Base-by-base conservation (phyloP, 2,329 filamentous ascomycete species). In the Amauroascus niger region DNA sequence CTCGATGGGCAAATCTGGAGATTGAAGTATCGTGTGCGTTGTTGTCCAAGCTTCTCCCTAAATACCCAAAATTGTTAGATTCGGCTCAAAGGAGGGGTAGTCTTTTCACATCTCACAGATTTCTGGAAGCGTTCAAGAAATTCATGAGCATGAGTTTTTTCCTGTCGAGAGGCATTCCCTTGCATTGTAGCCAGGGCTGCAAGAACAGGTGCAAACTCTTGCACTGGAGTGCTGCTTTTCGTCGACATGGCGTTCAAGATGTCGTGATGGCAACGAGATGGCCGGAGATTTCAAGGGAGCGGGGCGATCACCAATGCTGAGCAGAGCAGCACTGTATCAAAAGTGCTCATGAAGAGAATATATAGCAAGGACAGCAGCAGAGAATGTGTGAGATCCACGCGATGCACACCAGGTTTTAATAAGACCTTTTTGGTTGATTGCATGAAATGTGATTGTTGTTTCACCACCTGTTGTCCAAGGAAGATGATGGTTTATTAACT, bases 81-180 rank as follows among this genome's bases (percentile, higher is more conserved):
- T 11, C 13, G 16, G 37, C 9, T 39, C 43, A 49, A 41, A 45
- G 54, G 49, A 9, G 50, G 49, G 44, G 50, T 33, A 54, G 37
- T 26, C 30, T 33, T n/a, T 14, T 16, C 18, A 3, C 28, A 30
- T 48, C 85, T 62, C 72, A 95, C 91, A 70, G 93, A 97, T 81
- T 98, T 98, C 79, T 98, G 93, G 73, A 97, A 98, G 63, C 82
- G 84, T 73, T 95, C 87, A 57, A 98, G 78, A 69, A 85, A 98
- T 68, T 91, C 83, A 67, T 96, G 90, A 56, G 88, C 90, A 70
- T 89, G 86, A 69, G 86, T 84, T 76, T 97, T 97, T 67, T 87
- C 82, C 60, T 85, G 79, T 65, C 86, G 81, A 66, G 91, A 83
- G 61, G 83, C 86, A 72, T 85, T 87, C 68, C 89, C 79, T 66